These are phyloP conservation scores for Beauveria rudraprayagi DNA, from an alignment of 2,329 filamentous ascomycete genomes.

Conservation along the genomic window DNA sequence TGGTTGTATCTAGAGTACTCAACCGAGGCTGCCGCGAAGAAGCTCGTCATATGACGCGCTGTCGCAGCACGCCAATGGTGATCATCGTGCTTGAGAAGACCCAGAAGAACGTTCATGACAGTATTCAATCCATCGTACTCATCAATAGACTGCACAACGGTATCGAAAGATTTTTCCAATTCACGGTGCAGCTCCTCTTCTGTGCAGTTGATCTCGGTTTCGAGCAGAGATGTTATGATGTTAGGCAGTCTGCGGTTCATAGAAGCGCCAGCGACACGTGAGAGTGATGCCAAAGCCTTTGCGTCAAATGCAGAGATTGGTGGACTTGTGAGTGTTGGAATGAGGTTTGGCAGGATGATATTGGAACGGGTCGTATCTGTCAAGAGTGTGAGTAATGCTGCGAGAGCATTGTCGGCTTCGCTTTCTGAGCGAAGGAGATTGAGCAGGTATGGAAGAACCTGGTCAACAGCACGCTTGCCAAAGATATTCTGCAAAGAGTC, in stretches of 20 bases:
- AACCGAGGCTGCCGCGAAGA: slow-evolving; percentile 71
- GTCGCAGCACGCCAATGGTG: slow-evolving; percentile 74
- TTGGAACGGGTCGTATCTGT: slow-evolving; percentile 92
- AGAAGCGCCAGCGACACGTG: slow-evolving; percentile 79
- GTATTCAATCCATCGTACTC: slow-evolving; percentile 94
- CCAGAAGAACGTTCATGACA: slow-evolving; percentile 86
- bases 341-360: slow-evolving; percentile 91
- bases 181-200: slow-evolving; percentile 68
- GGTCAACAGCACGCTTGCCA: slow-evolving; percentile 89
- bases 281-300: slow-evolving; percentile 83
- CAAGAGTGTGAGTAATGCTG: slow-evolving; percentile 85
- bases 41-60: slow-evolving; percentile 71
- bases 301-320: slow-evolving; percentile 95
- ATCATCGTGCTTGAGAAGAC: slow-evolving; percentile 85
- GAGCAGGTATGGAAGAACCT: slow-evolving; percentile 87
- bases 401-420: slow-evolving; percentile 84
- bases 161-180: slow-evolving; percentile 74
- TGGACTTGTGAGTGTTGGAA: slow-evolving; percentile 82
- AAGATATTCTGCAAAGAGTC: slow-evolving; percentile 89
- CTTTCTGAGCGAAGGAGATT: slow-evolving; percentile 79
- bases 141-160: slow-evolving; percentile 84
- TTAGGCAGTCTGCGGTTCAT: slow-evolving; percentile 86
- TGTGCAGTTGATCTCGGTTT: slow-evolving; percentile 72
- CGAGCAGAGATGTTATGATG: slow-evolving; percentile 90
- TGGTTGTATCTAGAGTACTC: slow-evolving; percentile 96